Evolutionary conservation across 331 rosid species (phyloP).

Genomic region (Acacia concinna): DNA sequence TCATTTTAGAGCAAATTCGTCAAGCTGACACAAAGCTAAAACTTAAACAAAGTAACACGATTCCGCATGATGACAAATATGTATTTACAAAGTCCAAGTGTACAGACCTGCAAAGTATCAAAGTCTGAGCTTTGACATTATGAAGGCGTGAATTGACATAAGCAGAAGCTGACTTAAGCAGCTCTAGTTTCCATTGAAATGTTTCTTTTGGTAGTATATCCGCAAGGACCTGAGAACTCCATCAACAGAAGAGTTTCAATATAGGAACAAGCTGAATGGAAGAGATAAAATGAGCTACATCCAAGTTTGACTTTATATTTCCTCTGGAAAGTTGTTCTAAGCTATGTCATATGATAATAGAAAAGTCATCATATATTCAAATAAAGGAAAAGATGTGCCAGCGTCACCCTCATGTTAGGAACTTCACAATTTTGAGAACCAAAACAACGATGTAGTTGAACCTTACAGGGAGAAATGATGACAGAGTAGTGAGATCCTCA

Average conservation of each 20-base stretch:
- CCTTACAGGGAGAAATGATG: constrained; percentile 73
- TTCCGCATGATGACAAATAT: neutral
- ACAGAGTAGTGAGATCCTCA: constrained; percentile 49
- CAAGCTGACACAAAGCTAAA: neutral
- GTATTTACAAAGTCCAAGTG: constrained; percentile 6
- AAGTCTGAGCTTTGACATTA: constrained; percentile 75
- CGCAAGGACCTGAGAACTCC: constrained; percentile 64
- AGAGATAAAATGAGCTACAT: constrained; percentile 5
- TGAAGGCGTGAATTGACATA: constrained; percentile 71
- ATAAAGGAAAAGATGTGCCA: constrained; percentile 7
- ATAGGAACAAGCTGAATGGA: neutral
- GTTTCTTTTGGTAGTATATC: constrained; percentile 75
- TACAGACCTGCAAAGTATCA: constrained; percentile 80
- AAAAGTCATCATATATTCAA: constrained; percentile 20
- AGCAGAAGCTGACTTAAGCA: constrained; percentile 78
- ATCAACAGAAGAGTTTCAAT: constrained; percentile 32
- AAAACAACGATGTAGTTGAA: constrained; percentile 25
- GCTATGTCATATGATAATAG: constrained; percentile 21
- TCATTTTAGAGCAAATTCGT: neutral
- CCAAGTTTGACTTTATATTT: constrained; percentile 6
- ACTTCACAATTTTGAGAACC: neutral
- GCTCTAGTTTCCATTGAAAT: constrained; percentile 70
- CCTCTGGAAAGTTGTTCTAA: constrained; percentile 8
- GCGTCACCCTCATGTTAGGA: neutral
- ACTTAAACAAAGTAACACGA: neutral